A percentile compares a stretch with the other conserved stretches of the same genome.
Evolutionary conservation across 768 basidiomycete species (phyloP).

Genomic region (Pleurotus platypus): DNA sequence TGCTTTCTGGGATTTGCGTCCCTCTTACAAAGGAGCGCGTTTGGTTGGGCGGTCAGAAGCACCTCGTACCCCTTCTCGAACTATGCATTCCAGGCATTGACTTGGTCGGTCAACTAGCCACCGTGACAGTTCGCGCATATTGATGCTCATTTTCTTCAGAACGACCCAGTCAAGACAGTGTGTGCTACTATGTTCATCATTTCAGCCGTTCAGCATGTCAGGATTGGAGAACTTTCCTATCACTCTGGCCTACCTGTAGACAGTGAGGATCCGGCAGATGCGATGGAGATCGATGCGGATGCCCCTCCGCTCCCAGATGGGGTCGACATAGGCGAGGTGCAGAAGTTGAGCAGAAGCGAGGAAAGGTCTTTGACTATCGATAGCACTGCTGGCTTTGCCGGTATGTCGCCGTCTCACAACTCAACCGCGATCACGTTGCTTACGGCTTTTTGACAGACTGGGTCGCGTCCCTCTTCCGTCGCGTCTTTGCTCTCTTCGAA

Average conservation of each 20-base stretch:
- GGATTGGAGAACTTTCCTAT: slow-evolving; percentile 72
- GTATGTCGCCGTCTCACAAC: slow-evolving; percentile 28
- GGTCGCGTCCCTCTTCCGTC: slow-evolving; percentile 74
- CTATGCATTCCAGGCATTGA: slow-evolving; percentile 91
- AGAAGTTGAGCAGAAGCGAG: slow-evolving; percentile 54
- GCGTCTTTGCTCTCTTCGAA: slow-evolving; percentile 80
- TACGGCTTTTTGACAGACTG: slow-evolving; percentile 50
- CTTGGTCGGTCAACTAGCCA: slow-evolving; percentile 45
- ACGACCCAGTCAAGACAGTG: slow-evolving; percentile 77
- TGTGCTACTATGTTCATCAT: slow-evolving; percentile 79
- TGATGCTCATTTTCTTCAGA: slow-evolving; percentile 35
- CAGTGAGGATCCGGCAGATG: slow-evolving; percentile 49
- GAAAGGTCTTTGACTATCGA: slow-evolving; percentile 73
- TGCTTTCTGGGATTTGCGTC: slow-evolving; percentile 72
- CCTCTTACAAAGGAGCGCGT: slow-evolving; percentile 73
- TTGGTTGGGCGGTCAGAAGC: slow-evolving; percentile 87
- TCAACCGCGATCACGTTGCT: background rate
- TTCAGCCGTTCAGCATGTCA: slow-evolving; percentile 69
- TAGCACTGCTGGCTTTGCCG: slow-evolving; percentile 76
- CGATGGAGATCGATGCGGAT: slow-evolving; percentile 47
- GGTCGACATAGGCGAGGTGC: slow-evolving; percentile 34
- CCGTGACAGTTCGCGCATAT: background rate
- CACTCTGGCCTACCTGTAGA: slow-evolving; percentile 54
- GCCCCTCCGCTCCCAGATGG: slow-evolving; percentile 49
- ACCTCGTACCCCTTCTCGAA: slow-evolving; percentile 83